Percentiles rank a stretch among this genome's conserved stretches.
Conservation (phyloP, 495 filamentous ascomycete species). For the Penicillium silybi region DNA sequence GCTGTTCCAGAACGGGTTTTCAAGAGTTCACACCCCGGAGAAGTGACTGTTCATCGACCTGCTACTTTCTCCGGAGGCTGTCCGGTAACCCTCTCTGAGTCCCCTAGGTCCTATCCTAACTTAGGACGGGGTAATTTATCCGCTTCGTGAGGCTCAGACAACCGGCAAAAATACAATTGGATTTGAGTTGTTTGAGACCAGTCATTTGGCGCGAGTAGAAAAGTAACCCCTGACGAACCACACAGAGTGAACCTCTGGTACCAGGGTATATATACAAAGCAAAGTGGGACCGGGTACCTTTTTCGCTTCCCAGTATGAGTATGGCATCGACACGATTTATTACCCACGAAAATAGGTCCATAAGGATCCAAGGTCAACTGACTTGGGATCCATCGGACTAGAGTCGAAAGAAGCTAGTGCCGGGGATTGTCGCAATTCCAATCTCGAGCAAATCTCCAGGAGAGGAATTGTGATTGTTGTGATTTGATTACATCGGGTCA, state of each 20-base stretch:
- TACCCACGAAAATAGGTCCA: neutral
- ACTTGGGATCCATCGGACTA: neutral
- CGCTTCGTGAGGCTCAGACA: neutral
- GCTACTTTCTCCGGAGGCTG: conserved; percentile 3
- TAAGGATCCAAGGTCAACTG: conserved; percentile 9
- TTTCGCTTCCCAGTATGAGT: neutral
- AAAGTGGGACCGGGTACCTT: neutral
- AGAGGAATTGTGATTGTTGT: conserved; percentile 14
- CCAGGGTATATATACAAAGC: neutral
- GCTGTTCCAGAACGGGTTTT: neutral
- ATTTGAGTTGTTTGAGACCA: conserved; percentile 6
- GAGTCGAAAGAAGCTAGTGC: neutral
- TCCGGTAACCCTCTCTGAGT: conserved; percentile 6
- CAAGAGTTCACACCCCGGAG: neutral
- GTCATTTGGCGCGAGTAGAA: conserved; percentile 1
- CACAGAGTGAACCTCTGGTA: neutral
- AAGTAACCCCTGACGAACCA: neutral
- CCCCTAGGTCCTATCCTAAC: neutral
- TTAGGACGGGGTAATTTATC: neutral
- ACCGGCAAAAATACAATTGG: neutral
- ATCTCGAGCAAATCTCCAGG: neutral
- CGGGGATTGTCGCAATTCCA: conserved; percentile 5
- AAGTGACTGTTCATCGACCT: conserved; percentile 16
- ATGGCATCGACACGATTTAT: neutral
- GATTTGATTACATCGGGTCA: conserved; percentile 23